A percentile compares a stretch with the other conserved stretches of the same genome.
Conservation (phyloP, 1,284 basidiomycete species). For the Cryptococcus deneoformans region DNA sequence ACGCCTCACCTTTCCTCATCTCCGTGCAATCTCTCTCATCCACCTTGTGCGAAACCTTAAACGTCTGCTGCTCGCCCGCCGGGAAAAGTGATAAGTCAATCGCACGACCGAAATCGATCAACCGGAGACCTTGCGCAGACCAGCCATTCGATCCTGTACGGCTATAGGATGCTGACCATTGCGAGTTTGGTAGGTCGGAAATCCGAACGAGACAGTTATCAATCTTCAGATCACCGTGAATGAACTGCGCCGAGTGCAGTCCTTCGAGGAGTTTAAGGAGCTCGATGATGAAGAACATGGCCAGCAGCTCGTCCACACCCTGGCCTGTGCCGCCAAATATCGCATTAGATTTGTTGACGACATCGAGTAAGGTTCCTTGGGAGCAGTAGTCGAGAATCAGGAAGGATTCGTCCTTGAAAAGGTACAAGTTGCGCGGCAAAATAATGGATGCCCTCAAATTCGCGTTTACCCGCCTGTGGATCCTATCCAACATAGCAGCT, state of each 20-base stretch:
- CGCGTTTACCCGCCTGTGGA: conserved; percentile 65
- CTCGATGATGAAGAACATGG: conserved; percentile 93
- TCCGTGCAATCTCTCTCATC: conserved; percentile 88
- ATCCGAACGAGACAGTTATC: conserved; percentile 95
- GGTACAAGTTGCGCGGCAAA: conserved; percentile 69
- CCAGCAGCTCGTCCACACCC: conserved; percentile 83
- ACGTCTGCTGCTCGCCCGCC: conserved; percentile 60
- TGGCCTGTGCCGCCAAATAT: conserved; percentile 52
- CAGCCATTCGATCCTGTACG: conserved; percentile 77
- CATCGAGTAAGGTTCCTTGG: conserved; percentile 89
- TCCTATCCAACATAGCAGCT: conserved; percentile 76
- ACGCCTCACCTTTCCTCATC: conserved; percentile 75
- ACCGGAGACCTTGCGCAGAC: conserved; percentile 78
- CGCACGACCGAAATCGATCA: conserved; percentile 96
- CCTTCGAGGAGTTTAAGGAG: conserved; percentile 78
- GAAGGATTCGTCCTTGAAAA: conserved; percentile 84
- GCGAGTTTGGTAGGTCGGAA: conserved; percentile 69
- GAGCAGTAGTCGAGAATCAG: conserved; percentile 83
- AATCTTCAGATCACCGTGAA: conserved; percentile 98
- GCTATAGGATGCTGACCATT: conserved; percentile 74
- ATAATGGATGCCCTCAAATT: conserved; percentile 65
- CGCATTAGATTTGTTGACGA: conserved; percentile 78
- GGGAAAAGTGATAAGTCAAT: conserved; percentile 84
- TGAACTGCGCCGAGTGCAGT: conserved; percentile 76
- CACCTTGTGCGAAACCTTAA: conserved; percentile 82